Base-by-base conservation (phyloP, 345 rosid species). In the Eucalyptus cloeziana region DNA sequence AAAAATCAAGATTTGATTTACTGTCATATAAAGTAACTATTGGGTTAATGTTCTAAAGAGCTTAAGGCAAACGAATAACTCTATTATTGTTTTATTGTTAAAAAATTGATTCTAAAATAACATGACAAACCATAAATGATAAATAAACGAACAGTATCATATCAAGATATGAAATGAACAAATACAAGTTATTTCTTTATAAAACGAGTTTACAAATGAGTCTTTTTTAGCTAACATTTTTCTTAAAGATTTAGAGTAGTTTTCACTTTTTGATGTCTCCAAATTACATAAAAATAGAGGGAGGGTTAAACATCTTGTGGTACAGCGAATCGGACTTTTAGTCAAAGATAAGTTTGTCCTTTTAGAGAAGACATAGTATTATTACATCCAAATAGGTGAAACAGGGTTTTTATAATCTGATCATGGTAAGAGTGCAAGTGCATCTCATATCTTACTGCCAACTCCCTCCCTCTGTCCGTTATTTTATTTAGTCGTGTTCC, bases 101-200 rank as follows among this genome's bases (percentile, higher is more conserved):
- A 1, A 8, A 69, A 69, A 8, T 8, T 33, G 24, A 31, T 33
- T 69, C 6, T 21, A 2, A 69, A 69, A 33, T 33, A 69, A 33
- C 12, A 17, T 25, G 25, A 33, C 24, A 17, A 4, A 8, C 22
- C 21, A 13, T n/a, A 15, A 7, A 3, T n/a, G 43, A 31, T 67
- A 4, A 16, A 16, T 4, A 3, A 33, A 60, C 1, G 5, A 69
- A 33, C 1, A 69, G 0, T 31, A 7, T 16, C 8, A 31, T 16
- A 7, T 0, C 22, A 19, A 67, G 11, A 69, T 37, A 69, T 16
- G 43, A 69, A 31, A 4, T 60, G n/a, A 60, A 27, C 0, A 60
- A 60, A 27, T 60, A 27, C 31, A 27, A 0, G 16, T 60, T 60
- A 60, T 52, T 52, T 52, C 15, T 60, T 60, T 60, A 12, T 64